Evolutionary conservation across 192 early-diverging fungal genomes (phyloP).

Genomic region (Backusella parvicylindrica): DNA sequence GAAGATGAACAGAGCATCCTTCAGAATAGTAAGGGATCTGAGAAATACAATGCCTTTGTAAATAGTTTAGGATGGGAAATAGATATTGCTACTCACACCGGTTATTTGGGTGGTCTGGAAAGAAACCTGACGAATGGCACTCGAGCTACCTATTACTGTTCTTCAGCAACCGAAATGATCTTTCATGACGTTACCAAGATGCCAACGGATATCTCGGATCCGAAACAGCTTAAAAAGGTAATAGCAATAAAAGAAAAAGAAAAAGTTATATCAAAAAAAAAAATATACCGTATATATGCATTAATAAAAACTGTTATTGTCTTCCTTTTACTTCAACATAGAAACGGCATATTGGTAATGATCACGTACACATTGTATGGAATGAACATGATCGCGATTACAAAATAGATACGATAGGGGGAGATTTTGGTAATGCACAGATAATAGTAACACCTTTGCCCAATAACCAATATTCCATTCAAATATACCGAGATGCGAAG

Average conservation of each 20-base stretch:
- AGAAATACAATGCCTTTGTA: conserved; percentile 83
- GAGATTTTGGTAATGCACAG: conserved; percentile 96
- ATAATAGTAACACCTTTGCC: conserved; percentile 84
- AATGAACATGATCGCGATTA: conserved; percentile 92
- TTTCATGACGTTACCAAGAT: conserved; percentile 91
- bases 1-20: conserved; percentile 87
- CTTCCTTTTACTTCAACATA: conserved; percentile 16
- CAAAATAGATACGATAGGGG: conserved; percentile 87
- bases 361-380: conserved; percentile 98
- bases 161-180: conserved; percentile 80
- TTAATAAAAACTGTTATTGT: background rate
- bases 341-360: conserved; percentile 99
- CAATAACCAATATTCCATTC: conserved; percentile 56
- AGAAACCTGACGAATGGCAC: conserved; percentile 72
- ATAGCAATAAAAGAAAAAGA: background rate
- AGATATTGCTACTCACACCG: conserved; percentile 76
- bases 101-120: conserved; percentile 90
- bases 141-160: conserved; percentile 79
- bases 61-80: conserved; percentile 91
- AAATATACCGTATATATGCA: background rate
- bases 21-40: conserved; percentile 69
- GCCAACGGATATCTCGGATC: conserved; percentile 77
- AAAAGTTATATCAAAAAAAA: background rate
- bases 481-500: conserved; percentile 59
- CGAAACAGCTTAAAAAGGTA: conserved; percentile 92